Percentiles rank a stretch among this genome's conserved stretches.
Conservation (phyloP, 2,329 filamentous ascomycete genomes). For the Fusarium lateritium region DNA sequence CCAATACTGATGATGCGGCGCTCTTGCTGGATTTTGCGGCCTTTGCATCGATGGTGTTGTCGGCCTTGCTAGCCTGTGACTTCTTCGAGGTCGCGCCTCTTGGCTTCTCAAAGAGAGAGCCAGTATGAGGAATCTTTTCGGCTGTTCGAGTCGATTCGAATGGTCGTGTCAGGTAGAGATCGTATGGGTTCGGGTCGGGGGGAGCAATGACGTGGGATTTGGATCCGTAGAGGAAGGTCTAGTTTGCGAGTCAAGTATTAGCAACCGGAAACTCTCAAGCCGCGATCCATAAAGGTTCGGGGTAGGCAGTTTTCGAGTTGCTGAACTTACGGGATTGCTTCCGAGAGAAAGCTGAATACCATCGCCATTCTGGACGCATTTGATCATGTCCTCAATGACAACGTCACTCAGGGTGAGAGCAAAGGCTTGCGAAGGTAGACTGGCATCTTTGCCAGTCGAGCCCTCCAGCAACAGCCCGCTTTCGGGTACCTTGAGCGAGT, state of each 20-base stretch:
- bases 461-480: conserved; percentile 70
- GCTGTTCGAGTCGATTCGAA: conserved; percentile 63
- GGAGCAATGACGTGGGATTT: conserved; percentile 64
- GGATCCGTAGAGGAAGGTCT: conserved; percentile 70
- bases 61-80: conserved; percentile 50
- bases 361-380: conserved; percentile 69
- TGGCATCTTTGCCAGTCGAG: conserved; percentile 60
- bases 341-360: conserved; percentile 71
- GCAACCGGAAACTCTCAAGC: conserved; percentile 18
- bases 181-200: conserved; percentile 65
- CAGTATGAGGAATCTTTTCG: conserved; percentile 65
- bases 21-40: conserved; percentile 52
- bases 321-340: conserved; percentile 69
- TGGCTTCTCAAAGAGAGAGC: conserved; percentile 65
- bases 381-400: conserved; percentile 74
- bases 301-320: background rate
- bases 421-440: conserved; percentile 69
- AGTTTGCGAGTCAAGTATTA: conserved; percentile 31
- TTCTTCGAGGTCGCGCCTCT: conserved; percentile 42
- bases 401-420: conserved; percentile 70
- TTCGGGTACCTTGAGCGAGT: conserved; percentile 70
- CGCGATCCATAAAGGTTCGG: background rate
- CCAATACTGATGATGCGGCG: conserved; percentile 58
- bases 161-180: conserved; percentile 70
- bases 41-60: conserved; percentile 52